Evolutionary conservation across 2,329 filamentous ascomycete species (phyloP).

Genomic region (Pestalotiopsis sp.): DNA sequence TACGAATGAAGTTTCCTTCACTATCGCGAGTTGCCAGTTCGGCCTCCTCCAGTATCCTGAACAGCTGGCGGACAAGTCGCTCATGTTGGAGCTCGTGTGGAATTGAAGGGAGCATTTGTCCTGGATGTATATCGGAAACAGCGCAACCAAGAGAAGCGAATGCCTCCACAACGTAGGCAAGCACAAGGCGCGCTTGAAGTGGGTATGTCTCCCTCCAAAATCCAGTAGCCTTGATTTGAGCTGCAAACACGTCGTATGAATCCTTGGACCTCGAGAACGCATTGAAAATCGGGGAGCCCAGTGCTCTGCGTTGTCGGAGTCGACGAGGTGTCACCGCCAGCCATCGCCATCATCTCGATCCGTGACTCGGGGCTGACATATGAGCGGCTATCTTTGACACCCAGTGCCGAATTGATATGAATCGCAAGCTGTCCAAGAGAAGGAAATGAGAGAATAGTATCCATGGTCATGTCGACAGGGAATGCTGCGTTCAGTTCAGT

Average conservation of each 20-base stretch:
- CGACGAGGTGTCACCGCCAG: background rate
- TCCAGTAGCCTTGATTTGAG: conserved; percentile 6
- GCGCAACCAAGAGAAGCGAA: conserved; percentile 30
- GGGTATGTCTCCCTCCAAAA: conserved; percentile 30
- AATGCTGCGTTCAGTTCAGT: conserved; percentile 37
- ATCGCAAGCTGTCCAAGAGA: no score
- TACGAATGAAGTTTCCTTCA: conserved; percentile 5
- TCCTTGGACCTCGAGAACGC: background rate
- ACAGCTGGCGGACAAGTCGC: conserved; percentile 25
- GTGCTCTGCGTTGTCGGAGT: background rate
- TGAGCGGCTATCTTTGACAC: background rate
- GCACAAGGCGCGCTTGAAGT: conserved; percentile 27
- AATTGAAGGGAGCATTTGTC: conserved; percentile 21
- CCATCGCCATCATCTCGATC: background rate
- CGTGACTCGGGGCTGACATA: no score
- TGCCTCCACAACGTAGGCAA: conserved; percentile 32
- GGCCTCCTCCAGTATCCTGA: conserved; percentile 31
- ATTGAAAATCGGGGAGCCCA: background rate
- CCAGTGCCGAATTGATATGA: background rate
- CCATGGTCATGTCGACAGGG: background rate
- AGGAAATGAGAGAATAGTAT: no score
- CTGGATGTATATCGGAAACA: conserved; percentile 18
- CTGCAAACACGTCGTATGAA: conserved; percentile 2
- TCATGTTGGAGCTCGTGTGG: conserved; percentile 21
- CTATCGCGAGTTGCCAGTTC: conserved; percentile 1